Percentiles rank a stretch among this genome's conserved stretches.
phyloP scores from a whole-genome alignment of 768 basidiomycete species.

The Phlebiopsis gigantea region DNA sequence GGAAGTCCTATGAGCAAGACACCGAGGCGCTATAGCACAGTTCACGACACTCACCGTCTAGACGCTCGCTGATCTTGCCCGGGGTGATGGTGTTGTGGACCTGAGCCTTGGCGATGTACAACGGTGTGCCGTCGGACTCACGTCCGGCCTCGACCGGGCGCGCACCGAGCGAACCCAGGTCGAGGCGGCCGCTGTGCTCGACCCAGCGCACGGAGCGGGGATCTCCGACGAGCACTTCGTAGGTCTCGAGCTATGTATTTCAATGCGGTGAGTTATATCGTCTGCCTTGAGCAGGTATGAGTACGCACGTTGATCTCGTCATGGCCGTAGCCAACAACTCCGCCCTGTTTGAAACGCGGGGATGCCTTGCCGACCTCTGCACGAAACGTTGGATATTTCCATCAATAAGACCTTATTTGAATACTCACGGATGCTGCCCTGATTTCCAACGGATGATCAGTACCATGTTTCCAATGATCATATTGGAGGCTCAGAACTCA shows the following conservation, averaged over 20 bases:
- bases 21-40: neutral
- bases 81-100: slow-evolving; percentile 43
- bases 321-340: slow-evolving; percentile 54
- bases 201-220: slow-evolving; percentile 56
- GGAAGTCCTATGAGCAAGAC: neutral
- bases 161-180: slow-evolving; percentile 37
- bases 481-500: slow-evolving; percentile 32
- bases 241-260: slow-evolving; percentile 51
- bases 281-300: no score
- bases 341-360: slow-evolving; percentile 51
- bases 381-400: slow-evolving; percentile 1
- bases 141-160: slow-evolving; percentile 63
- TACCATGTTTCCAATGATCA: no score
- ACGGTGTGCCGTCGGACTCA: slow-evolving; percentile 53
- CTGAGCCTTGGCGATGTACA: slow-evolving; percentile 58
- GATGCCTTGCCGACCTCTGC: slow-evolving; percentile 68
- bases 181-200: slow-evolving; percentile 37
- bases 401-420: neutral
- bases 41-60: slow-evolving; percentile 36
- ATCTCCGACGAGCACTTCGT: slow-evolving; percentile 70
- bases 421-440: slow-evolving; percentile 51
- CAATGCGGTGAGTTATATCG: no score
- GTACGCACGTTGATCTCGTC: slow-evolving; percentile 53
- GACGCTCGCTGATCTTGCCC: slow-evolving; percentile 55
- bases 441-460: no score